Evolutionary conservation across 352 stramenopile species (phyloP).

Genomic region (Stramenopiles sp.): DNA sequence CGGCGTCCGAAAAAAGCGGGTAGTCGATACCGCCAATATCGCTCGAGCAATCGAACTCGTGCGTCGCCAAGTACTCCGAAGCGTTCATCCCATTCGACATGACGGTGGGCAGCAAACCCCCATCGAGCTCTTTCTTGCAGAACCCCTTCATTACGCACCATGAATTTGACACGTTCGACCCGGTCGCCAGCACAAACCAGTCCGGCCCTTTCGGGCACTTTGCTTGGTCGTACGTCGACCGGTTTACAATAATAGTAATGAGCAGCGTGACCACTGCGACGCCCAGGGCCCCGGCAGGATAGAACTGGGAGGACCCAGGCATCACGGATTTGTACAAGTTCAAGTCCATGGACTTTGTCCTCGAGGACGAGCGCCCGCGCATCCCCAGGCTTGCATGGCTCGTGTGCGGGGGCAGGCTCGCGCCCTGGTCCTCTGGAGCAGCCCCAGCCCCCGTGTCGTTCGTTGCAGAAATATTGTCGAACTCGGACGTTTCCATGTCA

Average conservation of each 20-base stretch:
- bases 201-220: background rate
- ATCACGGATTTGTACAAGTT: background rate
- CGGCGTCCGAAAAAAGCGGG: background rate
- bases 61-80: background rate
- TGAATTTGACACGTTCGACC: background rate
- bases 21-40: background rate
- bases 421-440: too few relatives aligned
- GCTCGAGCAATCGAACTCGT: background rate
- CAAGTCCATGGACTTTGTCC: background rate
- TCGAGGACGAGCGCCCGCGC: background rate
- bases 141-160: background rate
- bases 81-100: background rate
- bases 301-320: background rate
- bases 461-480: too few relatives aligned
- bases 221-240: background rate
- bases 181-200: background rate
- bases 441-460: too few relatives aligned
- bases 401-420: too few relatives aligned
- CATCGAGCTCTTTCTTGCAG: background rate
- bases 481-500: too few relatives aligned
- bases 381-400: too few relatives aligned
- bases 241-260: background rate
- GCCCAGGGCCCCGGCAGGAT: background rate
- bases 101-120: background rate
- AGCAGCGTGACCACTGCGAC: background rate